Percentiles rank a stretch among this genome's conserved stretches.
These are phyloP conservation scores for Candida easanensis DNA, from an alignment of 805 yeast species.

Conservation along the genomic window DNA sequence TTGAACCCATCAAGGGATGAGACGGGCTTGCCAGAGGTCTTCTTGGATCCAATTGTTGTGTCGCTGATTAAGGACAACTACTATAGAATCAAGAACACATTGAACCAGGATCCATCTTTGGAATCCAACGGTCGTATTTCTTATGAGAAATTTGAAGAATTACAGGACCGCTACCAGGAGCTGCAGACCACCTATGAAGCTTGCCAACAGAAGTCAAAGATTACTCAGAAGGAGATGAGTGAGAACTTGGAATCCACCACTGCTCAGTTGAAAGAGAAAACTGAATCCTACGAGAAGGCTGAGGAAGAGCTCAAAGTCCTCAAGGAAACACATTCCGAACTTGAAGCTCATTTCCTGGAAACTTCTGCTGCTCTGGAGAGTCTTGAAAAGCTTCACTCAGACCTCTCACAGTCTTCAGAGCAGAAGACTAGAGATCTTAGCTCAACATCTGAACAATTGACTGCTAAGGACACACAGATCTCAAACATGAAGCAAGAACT, in stretches of 20 bases:
- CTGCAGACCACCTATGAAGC: conserved; percentile 36
- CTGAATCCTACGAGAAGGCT: conserved; percentile 7
- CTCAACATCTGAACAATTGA: conserved; percentile 12
- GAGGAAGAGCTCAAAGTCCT: conserved; percentile 22
- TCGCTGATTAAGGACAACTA: conserved; percentile 66
- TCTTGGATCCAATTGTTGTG: conserved; percentile 63
- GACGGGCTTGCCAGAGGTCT: conserved; percentile 85
- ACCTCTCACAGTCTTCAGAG: conserved; percentile 31
- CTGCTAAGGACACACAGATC: conserved; percentile 23
- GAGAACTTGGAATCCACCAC: conserved; percentile 19
- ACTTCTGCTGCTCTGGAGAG: conserved; percentile 16
- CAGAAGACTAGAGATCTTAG: conserved; percentile 33
- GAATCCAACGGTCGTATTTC: conserved; percentile 71
- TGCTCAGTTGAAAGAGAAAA: conserved; percentile 14
- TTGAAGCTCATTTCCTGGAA: conserved; percentile 19
- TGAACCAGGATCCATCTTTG: conserved; percentile 68
- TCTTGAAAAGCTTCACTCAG: conserved; percentile 32
- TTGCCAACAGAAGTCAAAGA: conserved; percentile 30
- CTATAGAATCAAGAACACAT: conserved; percentile 62
- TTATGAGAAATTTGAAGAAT: conserved; percentile 43
- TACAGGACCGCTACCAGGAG: conserved; percentile 30
- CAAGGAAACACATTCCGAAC: conserved; percentile 16
- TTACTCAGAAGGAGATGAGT: conserved; percentile 30
- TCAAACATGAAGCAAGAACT: conserved; percentile 27
- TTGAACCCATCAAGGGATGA: conserved; percentile 59